Base-by-base conservation (phyloP, 768 basidiomycete species). In the Amanita rubescens region DNA sequence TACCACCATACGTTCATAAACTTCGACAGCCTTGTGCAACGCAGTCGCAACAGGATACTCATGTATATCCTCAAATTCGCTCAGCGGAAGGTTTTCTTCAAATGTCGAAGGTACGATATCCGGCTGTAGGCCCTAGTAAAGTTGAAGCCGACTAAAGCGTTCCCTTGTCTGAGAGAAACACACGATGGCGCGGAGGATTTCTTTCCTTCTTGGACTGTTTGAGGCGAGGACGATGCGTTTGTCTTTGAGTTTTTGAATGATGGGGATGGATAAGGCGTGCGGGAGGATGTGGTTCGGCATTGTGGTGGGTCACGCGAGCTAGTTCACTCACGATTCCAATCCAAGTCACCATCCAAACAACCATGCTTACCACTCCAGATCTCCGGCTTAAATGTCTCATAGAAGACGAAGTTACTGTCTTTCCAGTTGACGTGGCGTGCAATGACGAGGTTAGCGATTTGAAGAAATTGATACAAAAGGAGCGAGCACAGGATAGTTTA, bases 191-290 rank as follows among this genome's bases (percentile, higher is more conserved):
- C 74, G 76, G 19, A 97, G 78, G 55, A 95, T 91, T 51, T 93
- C 91, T 62, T 79, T 82, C 61, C 94, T 75, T 59, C 94, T 77
- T 1, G 92, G 90, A 60, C 90, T 94, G 53, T 81, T 84, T 4
- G 93, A 95, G 0, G 94, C 94, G 1, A 97, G 75, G 2, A 96
- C 71, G 44, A 97, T 78, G 3, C 89, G 77, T 64, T 92, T 94
- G 19, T 80, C 82, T 35, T 73, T 64, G 1, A 96, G 77, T 64
- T 85, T 89, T 60, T 84, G 73, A 41, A 84, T 71, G 0, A 73
- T 74, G 10, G 84, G 84, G 1, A 80, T 74, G 34, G 74, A 67
- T 11, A 91, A 75, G 1, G 88, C 88, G 62, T 83, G 75, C 0
- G 82, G 67, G 8, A 87, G 79, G 46, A 90, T 73, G 60, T 82